Evolutionary conservation across 108 stramenopile species (phyloP), one percentile per base, ranked within the genome.

Genomic region (Cylindrotheca fusiformis): DNA sequence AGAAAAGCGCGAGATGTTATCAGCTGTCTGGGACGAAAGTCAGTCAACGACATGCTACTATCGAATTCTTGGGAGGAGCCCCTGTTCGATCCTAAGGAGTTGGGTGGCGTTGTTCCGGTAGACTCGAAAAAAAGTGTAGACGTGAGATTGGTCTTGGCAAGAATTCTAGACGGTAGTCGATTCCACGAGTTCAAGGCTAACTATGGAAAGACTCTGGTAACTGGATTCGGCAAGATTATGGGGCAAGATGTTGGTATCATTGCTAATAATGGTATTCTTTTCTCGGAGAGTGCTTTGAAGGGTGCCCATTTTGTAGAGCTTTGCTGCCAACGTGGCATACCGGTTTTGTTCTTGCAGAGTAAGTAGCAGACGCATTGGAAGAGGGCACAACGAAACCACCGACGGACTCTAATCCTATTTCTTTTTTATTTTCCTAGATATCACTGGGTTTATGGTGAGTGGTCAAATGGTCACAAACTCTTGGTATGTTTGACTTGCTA

Each of bases 371-470:
- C 58, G 26, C 14, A n/a, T 58, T 29, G 17, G 6, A 21, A n/a
- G 28, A 14, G 28, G 30, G 8, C 10, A 30, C 26, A 22, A 20
- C 19, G 41, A 22, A 28, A 60, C 4, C 25, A 8, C 2, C 19
- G 2, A 32, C 23, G 6, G 21, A 12, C 23, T 5, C 8, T 20
- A 2, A 10, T 52, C 18, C 18, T 8, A 19, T 20, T 52, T 8
- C 68, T 96, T n/a, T n/a, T n/a, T n/a, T n/a, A n/a, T n/a, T n/a
- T n/a, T n/a, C n/a, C n/a, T n/a, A n/a, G n/a, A 99, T 67, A 98
- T 99, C 62, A 97, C 97, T 4, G 98, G 98, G 5, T 99, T 99
- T 61, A 98, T 98, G 96, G 95, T n/a, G n/a, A n/a, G n/a, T n/a
- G n/a, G n/a, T n/a, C n/a, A n/a, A n/a, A n/a, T n/a, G n/a, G n/a